Evolutionary conservation across 75 land plant genomes (phyloP).

Genomic region (Larix kaempferi): DNA sequence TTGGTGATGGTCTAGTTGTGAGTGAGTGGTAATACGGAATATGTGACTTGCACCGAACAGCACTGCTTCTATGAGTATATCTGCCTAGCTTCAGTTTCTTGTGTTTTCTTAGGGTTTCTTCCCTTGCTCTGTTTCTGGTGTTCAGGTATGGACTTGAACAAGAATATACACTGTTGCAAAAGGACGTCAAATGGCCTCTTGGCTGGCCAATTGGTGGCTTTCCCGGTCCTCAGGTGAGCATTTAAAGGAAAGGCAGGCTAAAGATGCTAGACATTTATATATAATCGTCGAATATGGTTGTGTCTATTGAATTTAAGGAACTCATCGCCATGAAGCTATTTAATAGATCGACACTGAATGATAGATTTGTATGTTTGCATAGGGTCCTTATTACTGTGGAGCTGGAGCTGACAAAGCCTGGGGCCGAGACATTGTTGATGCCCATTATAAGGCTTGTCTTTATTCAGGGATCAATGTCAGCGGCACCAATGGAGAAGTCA

Average conservation of each 20-base stretch:
- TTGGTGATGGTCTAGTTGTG: background rate
- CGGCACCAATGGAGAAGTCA: conserved; percentile 98
- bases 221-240: conserved; percentile 93
- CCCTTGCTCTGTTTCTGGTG: background rate
- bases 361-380: background rate
- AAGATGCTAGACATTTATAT: background rate
- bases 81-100: background rate
- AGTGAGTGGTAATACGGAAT: background rate
- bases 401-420: conserved; percentile 97
- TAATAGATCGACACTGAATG: background rate
- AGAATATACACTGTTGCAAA: conserved; percentile 94
- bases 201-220: conserved; percentile 98
- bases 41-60: background rate
- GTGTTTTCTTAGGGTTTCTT: background rate
- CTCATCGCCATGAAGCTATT: background rate
- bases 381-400: conserved; percentile 97
- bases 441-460: conserved; percentile 97
- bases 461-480: conserved; percentile 95
- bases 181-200: conserved; percentile 94
- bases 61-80: background rate
- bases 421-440: conserved; percentile 95
- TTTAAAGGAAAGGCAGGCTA: background rate
- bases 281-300: background rate
- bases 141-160: conserved; percentile 96
- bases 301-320: background rate